A percentile compares a stretch with the other conserved stretches of the same genome.
phyloP scores from a whole-genome alignment of 345 rosid genomes.

The Capsella bursapastoris region DNA sequence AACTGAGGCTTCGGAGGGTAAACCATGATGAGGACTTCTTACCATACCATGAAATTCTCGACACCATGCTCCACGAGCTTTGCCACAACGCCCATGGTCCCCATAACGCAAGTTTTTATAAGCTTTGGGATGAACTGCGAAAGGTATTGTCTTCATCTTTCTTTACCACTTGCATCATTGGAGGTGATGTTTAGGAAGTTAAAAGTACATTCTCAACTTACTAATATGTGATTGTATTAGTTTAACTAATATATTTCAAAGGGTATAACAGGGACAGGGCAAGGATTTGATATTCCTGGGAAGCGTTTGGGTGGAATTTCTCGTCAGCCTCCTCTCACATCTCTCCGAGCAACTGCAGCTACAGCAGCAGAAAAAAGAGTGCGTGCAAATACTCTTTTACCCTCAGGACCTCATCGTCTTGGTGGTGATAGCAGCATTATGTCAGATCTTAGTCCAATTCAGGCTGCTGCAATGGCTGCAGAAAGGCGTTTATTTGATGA shows the following conservation, averaged over 20 bases:
- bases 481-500: constrained; percentile 90
- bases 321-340: constrained; percentile 67
- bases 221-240: neutral
- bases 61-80: constrained; percentile 97
- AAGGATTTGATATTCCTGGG: constrained; percentile 84
- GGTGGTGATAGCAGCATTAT: constrained; percentile 83
- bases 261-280: constrained; percentile 72
- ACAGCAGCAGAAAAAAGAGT: constrained; percentile 82
- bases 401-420: constrained; percentile 78
- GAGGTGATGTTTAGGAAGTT: neutral
- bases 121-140: constrained; percentile 94
- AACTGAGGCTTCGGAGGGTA: constrained; percentile 76
- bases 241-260: constrained; percentile 44
- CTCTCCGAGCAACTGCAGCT: constrained; percentile 62
- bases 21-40: constrained; percentile 68
- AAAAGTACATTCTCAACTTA: neutral
- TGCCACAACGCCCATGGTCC: constrained; percentile 88
- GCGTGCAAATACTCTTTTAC: constrained; percentile 57
- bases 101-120: constrained; percentile 84
- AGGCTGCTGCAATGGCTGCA: constrained; percentile 98
- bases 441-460: constrained; percentile 82
- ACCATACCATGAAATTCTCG: constrained; percentile 73
- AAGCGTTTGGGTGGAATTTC: constrained; percentile 81
- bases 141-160: constrained; percentile 46
- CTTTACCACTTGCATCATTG: neutral